phyloP scores from a whole-genome alignment of 257 asterid species.

The Euphrasia confusa region DNA sequence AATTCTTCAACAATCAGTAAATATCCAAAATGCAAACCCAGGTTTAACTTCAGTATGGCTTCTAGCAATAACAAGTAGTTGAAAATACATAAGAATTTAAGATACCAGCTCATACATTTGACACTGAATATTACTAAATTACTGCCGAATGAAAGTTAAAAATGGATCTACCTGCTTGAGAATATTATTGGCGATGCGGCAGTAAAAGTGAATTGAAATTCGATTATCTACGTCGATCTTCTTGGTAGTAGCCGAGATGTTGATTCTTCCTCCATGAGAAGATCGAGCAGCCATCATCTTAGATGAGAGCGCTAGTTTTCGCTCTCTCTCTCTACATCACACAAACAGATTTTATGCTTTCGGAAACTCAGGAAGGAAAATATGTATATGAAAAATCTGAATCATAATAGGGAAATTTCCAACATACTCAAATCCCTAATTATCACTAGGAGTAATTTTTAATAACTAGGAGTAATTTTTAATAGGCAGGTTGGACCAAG shows the following conservation, averaged over 20 bases:
- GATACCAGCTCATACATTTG: not conserved
- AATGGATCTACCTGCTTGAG: constrained; percentile 61
- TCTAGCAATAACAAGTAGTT: constrained; percentile 1
- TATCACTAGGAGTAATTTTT: too few relatives aligned
- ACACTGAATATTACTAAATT: constrained; percentile 2
- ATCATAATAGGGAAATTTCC: too few relatives aligned
- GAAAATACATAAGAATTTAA: too few relatives aligned
- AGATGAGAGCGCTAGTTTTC: constrained; percentile 5
- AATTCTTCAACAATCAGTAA: not conserved
- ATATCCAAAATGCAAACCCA: not conserved
- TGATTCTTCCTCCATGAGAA: constrained; percentile 42
- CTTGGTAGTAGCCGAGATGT: constrained; percentile 61
- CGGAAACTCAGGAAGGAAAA: not conserved
- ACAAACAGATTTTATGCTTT: constrained; percentile 12
- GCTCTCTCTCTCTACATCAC: not conserved
- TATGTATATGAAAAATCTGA: too few relatives aligned
- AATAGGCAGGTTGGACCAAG: too few relatives aligned
- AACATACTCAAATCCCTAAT: too few relatives aligned
- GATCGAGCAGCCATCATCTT: constrained; percentile 44
- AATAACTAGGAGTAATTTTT: too few relatives aligned
- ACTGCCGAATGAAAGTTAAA: not conserved
- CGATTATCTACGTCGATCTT: constrained; percentile 72
- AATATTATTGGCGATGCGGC: constrained; percentile 72
- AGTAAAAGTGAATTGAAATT: constrained; percentile 51
- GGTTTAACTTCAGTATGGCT: not conserved